Conservation (phyloP, 306 rosid genomes). For the Cucurbita argyrosperma region DNA sequence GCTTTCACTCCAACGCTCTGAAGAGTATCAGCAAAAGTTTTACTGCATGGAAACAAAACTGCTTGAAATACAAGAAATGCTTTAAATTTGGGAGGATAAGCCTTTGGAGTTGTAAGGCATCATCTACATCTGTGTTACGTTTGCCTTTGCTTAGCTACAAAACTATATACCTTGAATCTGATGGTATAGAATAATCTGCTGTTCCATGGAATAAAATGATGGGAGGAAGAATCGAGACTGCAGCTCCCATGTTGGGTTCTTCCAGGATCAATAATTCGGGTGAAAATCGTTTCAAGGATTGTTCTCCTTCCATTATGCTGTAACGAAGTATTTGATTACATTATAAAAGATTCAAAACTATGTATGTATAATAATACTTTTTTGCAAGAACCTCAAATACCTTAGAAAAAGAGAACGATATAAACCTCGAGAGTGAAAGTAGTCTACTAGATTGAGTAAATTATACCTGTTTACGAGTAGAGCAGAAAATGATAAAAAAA, state of each 20-base stretch:
- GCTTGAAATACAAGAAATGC: neutral
- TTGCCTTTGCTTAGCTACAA: neutral
- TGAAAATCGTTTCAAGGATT: conserved; percentile 57
- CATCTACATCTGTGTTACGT: neutral
- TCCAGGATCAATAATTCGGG: conserved; percentile 67
- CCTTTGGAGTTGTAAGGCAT: neutral
- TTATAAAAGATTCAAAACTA: neutral
- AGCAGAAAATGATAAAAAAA: neutral
- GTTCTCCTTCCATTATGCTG: conserved; percentile 99
- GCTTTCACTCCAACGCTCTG: conserved; percentile 56
- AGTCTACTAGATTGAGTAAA: conserved; percentile 46
- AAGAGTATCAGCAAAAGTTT: conserved; percentile 68
- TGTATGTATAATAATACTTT: neutral
- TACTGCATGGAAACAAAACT: conserved; percentile 19
- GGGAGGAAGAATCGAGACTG: conserved; percentile 62
- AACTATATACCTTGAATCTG: conserved; percentile 50
- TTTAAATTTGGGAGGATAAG: neutral
- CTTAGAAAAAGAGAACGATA: conserved; percentile 65
- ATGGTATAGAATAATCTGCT: conserved; percentile 86
- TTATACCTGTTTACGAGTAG: conserved; percentile 56
- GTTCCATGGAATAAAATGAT: conserved; percentile 74
- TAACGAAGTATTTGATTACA: neutral
- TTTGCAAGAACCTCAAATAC: conserved; percentile 15
- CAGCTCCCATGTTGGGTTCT: conserved; percentile 51
- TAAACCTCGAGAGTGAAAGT: conserved; percentile 76